Conservation (phyloP, 2,329 filamentous ascomycete genomes). For the Trichoderma semiorbis region DNA sequence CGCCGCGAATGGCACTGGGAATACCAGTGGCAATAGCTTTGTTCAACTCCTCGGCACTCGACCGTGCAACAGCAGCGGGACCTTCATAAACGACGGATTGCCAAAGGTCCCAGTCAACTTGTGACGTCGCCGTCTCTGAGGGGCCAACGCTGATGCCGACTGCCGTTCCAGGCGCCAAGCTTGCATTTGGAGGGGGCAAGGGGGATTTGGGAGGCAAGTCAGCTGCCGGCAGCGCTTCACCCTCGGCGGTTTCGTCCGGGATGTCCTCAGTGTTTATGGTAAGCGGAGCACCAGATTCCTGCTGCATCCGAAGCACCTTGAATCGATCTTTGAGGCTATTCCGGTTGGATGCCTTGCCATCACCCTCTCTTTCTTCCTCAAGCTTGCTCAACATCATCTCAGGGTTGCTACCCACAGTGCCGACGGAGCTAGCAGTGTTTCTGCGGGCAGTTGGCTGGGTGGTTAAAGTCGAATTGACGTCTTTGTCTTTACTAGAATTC, state of each 20-base stretch:
- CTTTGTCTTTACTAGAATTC: constrained; percentile 56
- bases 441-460: constrained; percentile 46
- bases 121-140: constrained; percentile 63
- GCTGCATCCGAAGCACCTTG: constrained; percentile 70
- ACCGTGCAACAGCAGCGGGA: constrained; percentile 79
- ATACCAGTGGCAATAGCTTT: constrained; percentile 90
- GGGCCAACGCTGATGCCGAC: constrained; percentile 76
- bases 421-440: constrained; percentile 77
- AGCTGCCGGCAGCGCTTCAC: constrained; percentile 27
- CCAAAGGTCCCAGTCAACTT: constrained; percentile 99
- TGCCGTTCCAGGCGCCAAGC: constrained; percentile 78
- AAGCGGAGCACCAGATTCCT: constrained; percentile 60
- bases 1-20: constrained; percentile 90
- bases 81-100: constrained; percentile 94
- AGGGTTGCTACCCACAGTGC: constrained; percentile 74
- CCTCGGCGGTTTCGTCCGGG: constrained; percentile 28
- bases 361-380: constrained; percentile 64
- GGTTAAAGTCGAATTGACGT: constrained; percentile 53
- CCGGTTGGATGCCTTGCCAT: constrained; percentile 45
- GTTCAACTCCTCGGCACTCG: constrained; percentile 85
- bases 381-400: constrained; percentile 74
- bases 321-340: constrained; percentile 75
- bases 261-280: constrained; percentile 54
- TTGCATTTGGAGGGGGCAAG: constrained; percentile 63
- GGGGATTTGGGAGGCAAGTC: constrained; percentile 42